Conservation (phyloP, 108 stramenopile species). For the Craspedostauros australis region DNA sequence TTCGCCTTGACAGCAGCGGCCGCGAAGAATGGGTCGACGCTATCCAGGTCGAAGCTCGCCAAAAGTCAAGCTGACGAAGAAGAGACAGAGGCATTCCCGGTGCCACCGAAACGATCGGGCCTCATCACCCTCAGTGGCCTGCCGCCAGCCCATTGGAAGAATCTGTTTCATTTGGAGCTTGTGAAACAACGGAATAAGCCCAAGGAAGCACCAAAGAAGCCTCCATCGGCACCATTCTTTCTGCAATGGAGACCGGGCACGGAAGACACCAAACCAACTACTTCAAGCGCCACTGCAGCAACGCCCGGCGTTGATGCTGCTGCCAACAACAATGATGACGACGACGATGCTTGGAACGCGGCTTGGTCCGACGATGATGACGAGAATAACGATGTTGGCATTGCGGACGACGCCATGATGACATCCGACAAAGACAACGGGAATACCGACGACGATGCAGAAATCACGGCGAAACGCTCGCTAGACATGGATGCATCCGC, state of each 20-base stretch:
- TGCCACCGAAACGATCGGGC: conserved; percentile 50
- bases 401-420: too few species aligned
- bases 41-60: conserved; percentile 1
- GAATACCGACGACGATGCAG: conserved; percentile 7
- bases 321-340: conserved; percentile 14
- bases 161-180: conserved; percentile 91
- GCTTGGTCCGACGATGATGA: conserved; percentile 86
- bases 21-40: not conserved
- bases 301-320: conserved; percentile 11
- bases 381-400: conserved; percentile 13
- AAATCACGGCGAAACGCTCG: conserved; percentile 10
- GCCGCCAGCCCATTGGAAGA: conserved; percentile 94
- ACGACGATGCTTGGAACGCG: conserved; percentile 70
- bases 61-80: conserved; percentile 12
- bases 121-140: conserved; percentile 86
- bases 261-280: conserved; percentile 9
- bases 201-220: conserved; percentile 88
- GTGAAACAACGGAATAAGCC: conserved; percentile 94
- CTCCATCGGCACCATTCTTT: conserved; percentile 94
- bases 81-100: conserved; percentile 9
- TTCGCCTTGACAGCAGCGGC: not conserved
- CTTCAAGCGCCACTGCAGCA: too few species aligned
- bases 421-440: conserved; percentile 29
- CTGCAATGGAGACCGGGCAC: conserved; percentile 80
- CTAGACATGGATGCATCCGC: conserved; percentile 2